Evolutionary conservation across 73 alveolate genomes (phyloP), one percentile per base, ranked within the genome.

Genomic region (Breviolum minutum): DNA sequence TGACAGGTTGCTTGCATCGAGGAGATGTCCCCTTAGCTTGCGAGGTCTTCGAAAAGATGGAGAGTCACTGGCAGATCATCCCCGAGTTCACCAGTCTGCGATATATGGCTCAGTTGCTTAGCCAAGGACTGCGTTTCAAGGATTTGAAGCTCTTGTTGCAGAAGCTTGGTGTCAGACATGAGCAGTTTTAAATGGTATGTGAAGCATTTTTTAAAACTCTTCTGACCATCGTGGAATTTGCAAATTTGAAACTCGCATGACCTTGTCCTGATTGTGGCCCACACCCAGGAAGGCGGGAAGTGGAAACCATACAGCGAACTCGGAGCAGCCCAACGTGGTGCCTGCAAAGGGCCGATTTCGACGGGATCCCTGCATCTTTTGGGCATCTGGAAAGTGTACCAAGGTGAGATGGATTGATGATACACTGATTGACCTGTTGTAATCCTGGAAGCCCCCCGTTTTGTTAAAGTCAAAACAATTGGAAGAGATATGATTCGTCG

Each of bases 311-410:
- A 16, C 87, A 8, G 16, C 64, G 32, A 81, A 81, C 70, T 83
- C 76, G 27, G 30, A 40, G 11, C 19, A n/a, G 8, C 5, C 92
- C 62, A 19, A n/a, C 62, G 40, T 17, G 30, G 0, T 32, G 70
- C 19, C 32, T 0, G 62, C 92, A 12, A 54, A 48, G n/a, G 13
- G 16, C 76, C 92, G 76, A 10, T 74, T 83, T 22, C 71, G 92
- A 8, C 60, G 92, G 54, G 91, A 92, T n/a, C 77, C 90, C 16
- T 92, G 98, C 60, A 92, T 22, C 22, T 92, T 92, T 54, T 92
- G 98, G 98, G 98, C 98, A 10, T 61, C 98, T 29, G 98, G 98
- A n/a, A 92, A 66, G 81, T 92, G 98, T 48, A 92, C 68, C 63
- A 92, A 92, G 98, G 98, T 62, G 29, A 6, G 69, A 40, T 66